Evolutionary conservation across 495 filamentous ascomycete species (phyloP), one percentile per base, ranked within the genome.

Genomic region (Lepraria neglecta): DNA sequence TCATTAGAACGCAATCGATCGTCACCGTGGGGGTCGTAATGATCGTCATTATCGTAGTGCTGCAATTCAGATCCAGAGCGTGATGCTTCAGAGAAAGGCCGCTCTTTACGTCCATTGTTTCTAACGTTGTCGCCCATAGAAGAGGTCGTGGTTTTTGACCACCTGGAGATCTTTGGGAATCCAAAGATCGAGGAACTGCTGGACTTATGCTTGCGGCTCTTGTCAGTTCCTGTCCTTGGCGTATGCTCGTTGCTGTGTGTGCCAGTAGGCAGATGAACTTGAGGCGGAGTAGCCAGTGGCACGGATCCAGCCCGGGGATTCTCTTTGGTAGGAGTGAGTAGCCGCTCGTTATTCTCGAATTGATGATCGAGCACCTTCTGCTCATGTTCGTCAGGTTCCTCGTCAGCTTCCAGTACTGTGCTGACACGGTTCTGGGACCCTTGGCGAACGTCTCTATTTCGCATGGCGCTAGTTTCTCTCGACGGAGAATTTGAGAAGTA

Each of bases 141-240:
- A 3, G 95, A 94, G 27, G 91, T 81, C 5, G 94, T 97, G 24
- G 94, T 97, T 73, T 94, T 92, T 4, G 92, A 97, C 94, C 94
- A 99, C 35, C 94, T 84, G 14, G 95, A 97, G 62, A 96, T 89
- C 73, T 92, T 95, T 28, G 91, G 89, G 75, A 91, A 38, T 38
- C 35, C 35, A 38, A 38, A 94, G 71, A 95, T 86, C 4, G 90
- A 94, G 15, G 91, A 92, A 67, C 82, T 86, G 72, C 82, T 89
- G 12, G 90, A 94, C 72, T 95, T 95, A 73, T 95, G 91, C 76
- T 96, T 97, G 67, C 87, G 85, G 60, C 82, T 79, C 73, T 92
- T 91, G 33, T 89, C 88, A 7, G 82, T 84, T 56, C 77, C 74
- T 64, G 82, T 82, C 66, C 74, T 78, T 35, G 90, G 90, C 0